Evolutionary conservation across 2,329 filamentous ascomycete genomes (phyloP).

Genomic region (Lecanicillium sp.): DNA sequence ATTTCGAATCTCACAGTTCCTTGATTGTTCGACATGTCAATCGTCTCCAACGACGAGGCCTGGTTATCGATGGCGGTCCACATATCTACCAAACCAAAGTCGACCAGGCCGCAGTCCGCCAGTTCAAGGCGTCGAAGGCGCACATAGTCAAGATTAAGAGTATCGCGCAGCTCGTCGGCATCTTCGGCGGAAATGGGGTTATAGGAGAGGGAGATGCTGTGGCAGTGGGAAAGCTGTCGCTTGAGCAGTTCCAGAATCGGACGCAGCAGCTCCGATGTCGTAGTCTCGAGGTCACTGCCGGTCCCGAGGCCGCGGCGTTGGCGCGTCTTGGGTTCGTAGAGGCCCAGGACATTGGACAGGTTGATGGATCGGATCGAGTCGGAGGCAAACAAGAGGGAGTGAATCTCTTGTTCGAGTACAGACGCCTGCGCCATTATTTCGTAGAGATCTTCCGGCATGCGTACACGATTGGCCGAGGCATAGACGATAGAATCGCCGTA

Average conservation of each 20-base stretch:
- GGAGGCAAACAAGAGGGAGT: constrained; percentile 49
- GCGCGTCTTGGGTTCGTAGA: constrained; percentile 19
- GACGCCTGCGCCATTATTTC: constrained; percentile 43
- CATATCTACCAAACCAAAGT: constrained; percentile 41
- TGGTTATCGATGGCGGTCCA: constrained; percentile 43
- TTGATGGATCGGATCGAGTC: constrained; percentile 51
- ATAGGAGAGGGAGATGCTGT: constrained; percentile 44
- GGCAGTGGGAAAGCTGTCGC: constrained; percentile 42
- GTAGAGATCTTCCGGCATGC: constrained; percentile 42
- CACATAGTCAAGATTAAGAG: constrained; percentile 29
- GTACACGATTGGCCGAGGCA: constrained; percentile 46
- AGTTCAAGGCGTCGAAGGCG: constrained; percentile 44
- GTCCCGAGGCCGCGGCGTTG: constrained; percentile 22
- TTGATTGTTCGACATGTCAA: constrained; percentile 49
- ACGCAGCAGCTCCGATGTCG: constrained; percentile 37
- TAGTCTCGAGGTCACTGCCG: constrained; percentile 20
- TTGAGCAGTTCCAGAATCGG: constrained; percentile 46
- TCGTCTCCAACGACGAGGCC: constrained; percentile 37
- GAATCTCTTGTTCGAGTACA: constrained; percentile 50
- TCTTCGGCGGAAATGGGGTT: constrained; percentile 42
- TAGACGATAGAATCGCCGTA: constrained; percentile 44
- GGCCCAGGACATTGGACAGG: constrained; percentile 37
- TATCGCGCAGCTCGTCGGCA: constrained; percentile 43
- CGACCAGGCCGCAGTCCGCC: constrained; percentile 45
- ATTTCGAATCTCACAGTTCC: constrained; percentile 44